phyloP scores from a whole-genome alignment of 352 stramenopile species.

The Pythium sp. region DNA sequence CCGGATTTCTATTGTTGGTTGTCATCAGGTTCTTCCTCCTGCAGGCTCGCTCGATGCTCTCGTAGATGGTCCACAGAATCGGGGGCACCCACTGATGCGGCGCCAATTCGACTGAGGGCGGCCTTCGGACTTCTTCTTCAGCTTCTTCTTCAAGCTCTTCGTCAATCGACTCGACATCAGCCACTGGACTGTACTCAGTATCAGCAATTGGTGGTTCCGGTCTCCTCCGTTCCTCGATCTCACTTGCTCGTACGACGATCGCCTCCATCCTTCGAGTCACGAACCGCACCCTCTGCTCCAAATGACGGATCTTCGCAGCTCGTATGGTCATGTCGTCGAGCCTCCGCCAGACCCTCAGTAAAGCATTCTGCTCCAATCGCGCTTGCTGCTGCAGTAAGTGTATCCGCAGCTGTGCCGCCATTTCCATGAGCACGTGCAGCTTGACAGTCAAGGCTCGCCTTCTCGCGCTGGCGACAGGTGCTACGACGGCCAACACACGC shows the following conservation, averaged over 20 bases:
- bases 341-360: constrained; percentile 4
- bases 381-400: constrained; percentile 5
- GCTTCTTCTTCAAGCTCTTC: not conserved
- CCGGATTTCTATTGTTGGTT: not conserved
- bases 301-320: not conserved
- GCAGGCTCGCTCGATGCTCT: constrained; percentile 19
- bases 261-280: not conserved
- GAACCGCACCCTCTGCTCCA: not conserved
- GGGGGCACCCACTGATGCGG: constrained; percentile 36
- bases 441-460: not conserved
- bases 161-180: not conserved
- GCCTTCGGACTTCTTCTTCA: not conserved
- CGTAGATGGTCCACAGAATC: constrained; percentile 35
- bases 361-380: not conserved
- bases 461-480: not conserved
- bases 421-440: not conserved
- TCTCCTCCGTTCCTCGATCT: not conserved
- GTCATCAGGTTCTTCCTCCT: not conserved
- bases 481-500: not conserved
- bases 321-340: not conserved
- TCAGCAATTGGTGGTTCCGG: not conserved
- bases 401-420: constrained; percentile 11
- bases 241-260: not conserved
- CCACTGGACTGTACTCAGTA: not conserved
- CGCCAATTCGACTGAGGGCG: constrained; percentile 17